Evolutionary conservation across 345 rosid species (phyloP), one percentile per base, ranked within the genome.

Genomic region (Eucalyptus pumila): DNA sequence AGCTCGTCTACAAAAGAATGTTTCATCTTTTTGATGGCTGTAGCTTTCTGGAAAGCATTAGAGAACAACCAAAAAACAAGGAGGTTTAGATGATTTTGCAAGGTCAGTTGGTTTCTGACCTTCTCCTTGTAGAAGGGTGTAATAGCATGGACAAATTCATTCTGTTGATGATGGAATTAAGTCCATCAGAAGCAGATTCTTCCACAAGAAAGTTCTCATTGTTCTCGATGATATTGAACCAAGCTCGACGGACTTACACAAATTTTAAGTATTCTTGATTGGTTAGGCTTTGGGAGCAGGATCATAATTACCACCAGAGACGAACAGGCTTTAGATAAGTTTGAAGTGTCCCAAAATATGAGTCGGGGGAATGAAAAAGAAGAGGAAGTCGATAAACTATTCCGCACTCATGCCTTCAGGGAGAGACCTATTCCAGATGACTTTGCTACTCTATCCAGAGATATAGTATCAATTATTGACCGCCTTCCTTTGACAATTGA

Each of bases 191-290:
- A 16, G 12, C 12, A 16, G 23, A 32, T 0, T 32, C 80, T 32
- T 15, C 3, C 42, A 15, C 42, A 32, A 15, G 17, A 67, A 67
- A 3, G 12, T 32, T 32, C 80, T 67, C 5, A 67, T 67, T 32
- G 80, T 67, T 32, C 12, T 67, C 0, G 80, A 67, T 15, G 42
- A 67, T 67, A 8, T 67, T 16, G 23, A 8, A 3, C 12, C 11
- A 0, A 4, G 24, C 80, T 67, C 3, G n/a, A n/a, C 0, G 4
- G 0, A 14, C 42, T 8, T 67, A 1, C 2, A 15, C 3, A 0
- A 0, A 14, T 67, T 32, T 9, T 67, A 16, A 21, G 42, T 4
- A 32, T 0, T 9, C 80, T 2, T 8, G 12, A 67, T 8, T 67
- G 1, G 4, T 80, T 88, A 23, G 86, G 52, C 65, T 49, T 8